Percentiles rank a stretch among this genome's conserved stretches.
Conservation (phyloP, 306 rosid species). For the Casuarina equisetifolia region DNA sequence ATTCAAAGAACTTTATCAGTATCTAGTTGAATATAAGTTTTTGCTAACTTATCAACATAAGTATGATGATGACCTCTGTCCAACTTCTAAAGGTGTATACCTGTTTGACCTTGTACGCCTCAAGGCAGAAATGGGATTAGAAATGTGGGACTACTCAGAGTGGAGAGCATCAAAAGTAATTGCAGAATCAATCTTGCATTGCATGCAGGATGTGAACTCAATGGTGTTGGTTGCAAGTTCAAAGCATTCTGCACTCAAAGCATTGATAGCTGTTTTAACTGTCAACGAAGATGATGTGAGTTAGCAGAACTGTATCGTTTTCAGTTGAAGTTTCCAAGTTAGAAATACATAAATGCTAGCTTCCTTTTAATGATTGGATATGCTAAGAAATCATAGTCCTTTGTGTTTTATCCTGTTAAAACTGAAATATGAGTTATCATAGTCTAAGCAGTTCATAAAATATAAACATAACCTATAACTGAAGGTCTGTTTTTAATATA, state of each 20-base stretch:
- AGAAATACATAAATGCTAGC: not conserved
- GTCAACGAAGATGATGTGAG: slow-evolving; percentile 69
- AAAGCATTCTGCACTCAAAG: slow-evolving; percentile 67
- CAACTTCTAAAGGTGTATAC: slow-evolving; percentile 45
- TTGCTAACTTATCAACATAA: slow-evolving; percentile 52
- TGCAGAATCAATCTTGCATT: slow-evolving; percentile 68
- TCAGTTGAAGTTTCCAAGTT: slow-evolving; percentile 16
- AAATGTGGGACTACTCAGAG: slow-evolving; percentile 74
- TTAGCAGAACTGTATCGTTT: slow-evolving; percentile 29
- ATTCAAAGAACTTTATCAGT: slow-evolving; percentile 73
- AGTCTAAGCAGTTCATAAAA: not conserved
- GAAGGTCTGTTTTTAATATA: not conserved
- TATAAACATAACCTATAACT: not conserved
- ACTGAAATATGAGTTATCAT: not conserved
- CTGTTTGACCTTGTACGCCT: slow-evolving; percentile 63
- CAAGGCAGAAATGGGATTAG: slow-evolving; percentile 69
- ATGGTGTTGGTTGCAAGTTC: slow-evolving; percentile 64
- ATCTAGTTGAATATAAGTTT: slow-evolving; percentile 55
- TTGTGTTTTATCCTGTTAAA: not conserved
- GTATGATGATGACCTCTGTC: slow-evolving; percentile 51
- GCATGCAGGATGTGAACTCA: slow-evolving; percentile 67
- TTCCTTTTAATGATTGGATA: not conserved
- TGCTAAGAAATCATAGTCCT: not conserved
- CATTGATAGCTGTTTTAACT: slow-evolving; percentile 58
- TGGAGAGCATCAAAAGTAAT: slow-evolving; percentile 71